Base-by-base conservation (phyloP, 164 flowering plant species). In the Liriodendron chinense region DNA sequence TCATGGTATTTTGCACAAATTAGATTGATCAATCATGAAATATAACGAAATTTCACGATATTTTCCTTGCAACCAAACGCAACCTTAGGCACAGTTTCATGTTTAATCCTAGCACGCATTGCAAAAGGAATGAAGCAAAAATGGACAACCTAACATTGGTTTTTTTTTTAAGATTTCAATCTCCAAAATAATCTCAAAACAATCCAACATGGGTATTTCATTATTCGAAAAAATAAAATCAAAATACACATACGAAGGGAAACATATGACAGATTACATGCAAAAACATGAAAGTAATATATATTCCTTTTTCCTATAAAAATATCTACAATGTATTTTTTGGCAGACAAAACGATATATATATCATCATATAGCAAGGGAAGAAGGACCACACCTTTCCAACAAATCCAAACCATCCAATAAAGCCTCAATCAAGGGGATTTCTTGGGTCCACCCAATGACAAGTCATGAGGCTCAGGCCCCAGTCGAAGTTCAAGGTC, bases 401-500 rank as follows among this genome's bases (percentile, higher is more conserved):
- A 69, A 18, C 56, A 47, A 69, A 69, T 47, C 56, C 25, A 47
- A 26, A 18, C 70, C 49, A 25, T 26, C 68, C 70, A n/a, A 68
- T 2, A 10, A 53, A n/a, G n/a, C 34, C 61, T 72, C 47, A 71
- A 75, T 48, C 74, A 76, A 70, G 75, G 78, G 66, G 82, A 78
- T 24, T 84, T 73, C 75, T 20, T 80, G n/a, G 74, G 70, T 49
- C 77, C 74, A 22, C 18, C 72, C 9, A 73, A 70, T 16, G 68
- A 73, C 26, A 61, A 18, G 56, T 66, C 24, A 61, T 73, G 66
- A 20, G 88, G 85, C 65, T 83, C 83, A 18, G 81, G 84, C 5
- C 90, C 89, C 65, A 89, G 75, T 48, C 92, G 81, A 70, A 89
- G 89, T 78, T 89, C 90, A 0, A 89, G 86, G 82, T 89, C 89